Percentiles rank a stretch among this genome's conserved stretches.
Evolutionary conservation across 805 yeast genomes (phyloP).

Genomic region (Pichia pseudocactophila): DNA sequence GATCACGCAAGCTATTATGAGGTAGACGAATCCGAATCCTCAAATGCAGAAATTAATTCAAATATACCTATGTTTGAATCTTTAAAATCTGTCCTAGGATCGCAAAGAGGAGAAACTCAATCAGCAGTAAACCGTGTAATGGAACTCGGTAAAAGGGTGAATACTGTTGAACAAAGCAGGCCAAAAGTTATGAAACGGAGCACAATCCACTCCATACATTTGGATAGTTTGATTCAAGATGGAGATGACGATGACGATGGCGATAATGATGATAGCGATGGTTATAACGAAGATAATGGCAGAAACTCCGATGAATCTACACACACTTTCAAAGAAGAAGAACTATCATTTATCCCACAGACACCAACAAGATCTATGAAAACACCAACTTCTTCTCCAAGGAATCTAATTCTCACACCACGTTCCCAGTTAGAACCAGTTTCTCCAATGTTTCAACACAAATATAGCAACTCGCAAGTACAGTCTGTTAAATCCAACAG

Average conservation of each 20-base stretch:
- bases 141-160: constrained; percentile 19
- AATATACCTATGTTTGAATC: constrained; percentile 18
- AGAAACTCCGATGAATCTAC: not conserved
- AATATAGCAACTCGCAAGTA: not conserved
- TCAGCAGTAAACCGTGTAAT: constrained; percentile 17
- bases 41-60: not conserved
- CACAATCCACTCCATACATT: constrained; percentile 14
- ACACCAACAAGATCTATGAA: constrained; percentile 10
- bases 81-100: constrained; percentile 19
- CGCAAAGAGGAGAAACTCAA: constrained; percentile 12
- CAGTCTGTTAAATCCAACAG: not conserved
- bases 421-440: not conserved
- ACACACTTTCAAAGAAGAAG: not conserved
- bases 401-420: constrained; percentile 1
- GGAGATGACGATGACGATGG: constrained; percentile 2
- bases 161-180: constrained; percentile 13
- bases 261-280: constrained; percentile 2
- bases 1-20: not conserved
- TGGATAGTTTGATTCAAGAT: constrained; percentile 10
- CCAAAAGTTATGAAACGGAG: constrained; percentile 9
- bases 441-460: not conserved
- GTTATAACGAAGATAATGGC: not conserved
- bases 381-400: constrained; percentile 11
- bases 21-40: constrained; percentile 2
- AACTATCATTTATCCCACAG: constrained; percentile 3